Evolutionary conservation across 225 moss, liverwort and hornwort genomes (phyloP).

Genomic region (Physcomitrium patens): DNA sequence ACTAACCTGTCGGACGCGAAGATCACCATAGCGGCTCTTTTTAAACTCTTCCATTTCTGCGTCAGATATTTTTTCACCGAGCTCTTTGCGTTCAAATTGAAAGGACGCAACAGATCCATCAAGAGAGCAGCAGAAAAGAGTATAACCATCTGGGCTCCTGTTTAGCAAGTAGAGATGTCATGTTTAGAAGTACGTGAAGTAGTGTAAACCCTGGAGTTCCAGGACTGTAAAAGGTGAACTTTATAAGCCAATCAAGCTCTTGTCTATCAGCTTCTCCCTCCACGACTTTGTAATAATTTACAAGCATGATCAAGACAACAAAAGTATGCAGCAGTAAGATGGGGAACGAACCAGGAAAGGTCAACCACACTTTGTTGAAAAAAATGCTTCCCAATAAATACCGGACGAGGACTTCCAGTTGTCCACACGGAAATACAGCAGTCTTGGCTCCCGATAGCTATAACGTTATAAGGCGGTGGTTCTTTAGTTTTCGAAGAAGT

Average conservation of each 20-base stretch:
- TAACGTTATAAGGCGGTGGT: constrained; percentile 81
- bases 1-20: constrained; percentile 75
- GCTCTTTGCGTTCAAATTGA: constrained; percentile 81
- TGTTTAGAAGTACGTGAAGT: neutral
- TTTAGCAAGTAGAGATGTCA: constrained; percentile 31
- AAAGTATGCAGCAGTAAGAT: constrained; percentile 4
- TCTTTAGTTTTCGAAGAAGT: constrained; percentile 59
- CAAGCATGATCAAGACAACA: neutral
- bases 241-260: constrained; percentile 8
- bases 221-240: neutral
- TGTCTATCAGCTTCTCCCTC: constrained; percentile 9
- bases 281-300: neutral
- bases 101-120: constrained; percentile 94
- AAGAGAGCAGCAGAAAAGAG: constrained; percentile 91
- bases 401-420: constrained; percentile 92
- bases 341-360: constrained; percentile 73
- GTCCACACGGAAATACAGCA: constrained; percentile 98
- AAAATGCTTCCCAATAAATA: constrained; percentile 97
- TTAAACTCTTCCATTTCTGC: constrained; percentile 94
- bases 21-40: constrained; percentile 89
- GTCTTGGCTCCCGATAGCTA: constrained; percentile 98
- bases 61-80: constrained; percentile 80
- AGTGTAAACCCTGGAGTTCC: neutral
- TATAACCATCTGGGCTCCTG: constrained; percentile 97
- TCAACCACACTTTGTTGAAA: constrained; percentile 96